phyloP scores from a whole-genome alignment of 2,329 filamentous ascomycete species.

The Diaporthe sp. region DNA sequence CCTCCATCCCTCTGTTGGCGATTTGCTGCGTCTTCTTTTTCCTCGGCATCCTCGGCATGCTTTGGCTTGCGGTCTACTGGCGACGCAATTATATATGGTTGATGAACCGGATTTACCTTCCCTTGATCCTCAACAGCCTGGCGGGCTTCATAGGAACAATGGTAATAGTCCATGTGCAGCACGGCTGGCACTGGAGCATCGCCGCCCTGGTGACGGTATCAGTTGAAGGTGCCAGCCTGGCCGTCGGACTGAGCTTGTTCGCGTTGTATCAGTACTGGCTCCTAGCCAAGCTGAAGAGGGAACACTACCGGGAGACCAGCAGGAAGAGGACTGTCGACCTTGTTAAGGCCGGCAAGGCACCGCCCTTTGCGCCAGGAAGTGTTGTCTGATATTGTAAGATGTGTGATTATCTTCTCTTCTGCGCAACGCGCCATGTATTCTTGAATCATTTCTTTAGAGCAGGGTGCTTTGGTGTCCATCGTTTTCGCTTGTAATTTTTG shows the following conservation, averaged over 20 bases:
- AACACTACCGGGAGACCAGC: slow-evolving; percentile 44
- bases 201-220: slow-evolving; percentile 58
- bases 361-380: slow-evolving; percentile 46
- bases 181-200: slow-evolving; percentile 59
- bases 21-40: slow-evolving; percentile 59
- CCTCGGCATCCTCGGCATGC: slow-evolving; percentile 56
- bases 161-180: slow-evolving; percentile 63
- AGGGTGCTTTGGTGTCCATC: neutral
- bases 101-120: slow-evolving; percentile 64
- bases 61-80: slow-evolving; percentile 60
- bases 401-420: neutral
- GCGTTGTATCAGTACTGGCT: slow-evolving; percentile 51
- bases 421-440: slow-evolving; percentile 21
- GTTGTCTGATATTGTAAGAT: slow-evolving; percentile 43
- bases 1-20: slow-evolving; percentile 54
- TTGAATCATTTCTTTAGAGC: neutral
- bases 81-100: slow-evolving; percentile 68
- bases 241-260: slow-evolving; percentile 48
- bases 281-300: slow-evolving; percentile 49
- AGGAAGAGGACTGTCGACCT: slow-evolving; percentile 29
- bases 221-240: slow-evolving; percentile 52
- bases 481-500: neutral
- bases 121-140: slow-evolving; percentile 60
- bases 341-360: slow-evolving; percentile 40
- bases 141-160: slow-evolving; percentile 65